phyloP scores from a whole-genome alignment of 2,329 filamentous ascomycete species.

The Stachybotrys elegans region DNA sequence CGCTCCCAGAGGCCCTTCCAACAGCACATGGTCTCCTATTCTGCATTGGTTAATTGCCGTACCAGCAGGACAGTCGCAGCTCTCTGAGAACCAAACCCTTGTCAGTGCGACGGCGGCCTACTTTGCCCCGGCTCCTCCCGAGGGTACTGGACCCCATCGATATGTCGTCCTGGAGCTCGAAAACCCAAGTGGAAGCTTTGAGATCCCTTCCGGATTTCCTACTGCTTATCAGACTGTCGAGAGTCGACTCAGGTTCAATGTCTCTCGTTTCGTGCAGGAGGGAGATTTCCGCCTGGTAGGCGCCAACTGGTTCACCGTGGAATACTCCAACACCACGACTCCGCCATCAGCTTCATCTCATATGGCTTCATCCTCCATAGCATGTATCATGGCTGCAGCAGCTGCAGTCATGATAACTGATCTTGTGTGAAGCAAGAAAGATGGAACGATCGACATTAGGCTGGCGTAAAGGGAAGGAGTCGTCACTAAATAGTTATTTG shows the following conservation, averaged over 20 bases:
- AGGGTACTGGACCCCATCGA: constrained; percentile 5
- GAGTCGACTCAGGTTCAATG: not conserved
- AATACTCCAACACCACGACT: not conserved
- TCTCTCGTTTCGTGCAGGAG: not conserved
- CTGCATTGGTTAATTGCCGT: constrained; percentile 4
- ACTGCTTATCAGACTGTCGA: not conserved
- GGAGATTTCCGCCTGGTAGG: not conserved
- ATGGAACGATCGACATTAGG: too few species aligned
- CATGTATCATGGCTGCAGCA: too few species aligned
- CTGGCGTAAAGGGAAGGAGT: too few species aligned
- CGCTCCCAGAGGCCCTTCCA: constrained; percentile 4
- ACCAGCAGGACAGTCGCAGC: constrained; percentile 4
- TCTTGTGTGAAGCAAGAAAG: too few species aligned
- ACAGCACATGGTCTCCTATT: constrained; percentile 2
- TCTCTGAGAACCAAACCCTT: constrained; percentile 16
- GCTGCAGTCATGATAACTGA: too few species aligned
- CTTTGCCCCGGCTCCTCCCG: constrained; percentile 5
- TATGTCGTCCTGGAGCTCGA: constrained; percentile 2
- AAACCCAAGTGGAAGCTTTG: not conserved
- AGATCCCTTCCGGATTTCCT: not conserved
- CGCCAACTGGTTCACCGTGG: constrained; percentile 1
- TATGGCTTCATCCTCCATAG: not conserved
- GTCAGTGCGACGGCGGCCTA: constrained; percentile 2
- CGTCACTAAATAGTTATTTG: too few species aligned
- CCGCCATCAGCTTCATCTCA: not conserved